Evolutionary conservation across 2,329 filamentous ascomycete genomes (phyloP).

Genomic region (Aspergillus texensis): DNA sequence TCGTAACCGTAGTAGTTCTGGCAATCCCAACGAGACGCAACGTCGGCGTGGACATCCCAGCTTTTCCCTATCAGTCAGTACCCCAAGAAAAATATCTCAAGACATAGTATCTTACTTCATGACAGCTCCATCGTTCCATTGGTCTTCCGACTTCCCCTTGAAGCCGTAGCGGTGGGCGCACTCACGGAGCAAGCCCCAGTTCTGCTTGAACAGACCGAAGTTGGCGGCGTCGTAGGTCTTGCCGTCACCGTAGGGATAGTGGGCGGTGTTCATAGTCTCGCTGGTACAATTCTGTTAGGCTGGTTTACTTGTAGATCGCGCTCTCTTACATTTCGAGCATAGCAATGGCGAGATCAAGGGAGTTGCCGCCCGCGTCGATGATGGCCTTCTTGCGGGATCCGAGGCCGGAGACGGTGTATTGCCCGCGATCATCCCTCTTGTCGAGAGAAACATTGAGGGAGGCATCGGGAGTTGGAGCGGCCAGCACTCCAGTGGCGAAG

Average conservation of each 20-base stretch:
- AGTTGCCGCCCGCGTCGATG: conserved; percentile 27
- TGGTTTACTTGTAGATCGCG: not conserved
- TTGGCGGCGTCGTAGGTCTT: conserved; percentile 23
- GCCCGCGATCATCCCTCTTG: not conserved
- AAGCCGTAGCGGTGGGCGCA: conserved; percentile 16
- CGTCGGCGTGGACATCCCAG: conserved; percentile 23
- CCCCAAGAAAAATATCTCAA: too few species aligned
- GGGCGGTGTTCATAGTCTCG: conserved; percentile 17
- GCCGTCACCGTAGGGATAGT: conserved; percentile 30
- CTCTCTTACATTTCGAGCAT: conserved; percentile 33
- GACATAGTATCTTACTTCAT: conserved; percentile 16
- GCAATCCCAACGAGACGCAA: conserved; percentile 27
- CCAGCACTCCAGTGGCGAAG: conserved; percentile 1
- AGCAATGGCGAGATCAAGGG: conserved; percentile 35
- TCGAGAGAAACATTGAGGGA: conserved; percentile 16
- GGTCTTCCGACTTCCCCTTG: conserved; percentile 20
- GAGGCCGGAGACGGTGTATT: not conserved
- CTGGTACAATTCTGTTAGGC: not conserved
- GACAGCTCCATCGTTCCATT: conserved; percentile 25
- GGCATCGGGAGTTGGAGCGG: conserved; percentile 20
- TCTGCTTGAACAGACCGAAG: conserved; percentile 16
- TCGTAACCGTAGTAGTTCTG: conserved; percentile 29
- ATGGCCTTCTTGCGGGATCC: conserved; percentile 29
- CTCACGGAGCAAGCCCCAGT: conserved; percentile 12
- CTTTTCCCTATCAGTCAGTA: not conserved